Conservation (phyloP, 495 filamentous ascomycete genomes). For the Trichocladium antarcticum region DNA sequence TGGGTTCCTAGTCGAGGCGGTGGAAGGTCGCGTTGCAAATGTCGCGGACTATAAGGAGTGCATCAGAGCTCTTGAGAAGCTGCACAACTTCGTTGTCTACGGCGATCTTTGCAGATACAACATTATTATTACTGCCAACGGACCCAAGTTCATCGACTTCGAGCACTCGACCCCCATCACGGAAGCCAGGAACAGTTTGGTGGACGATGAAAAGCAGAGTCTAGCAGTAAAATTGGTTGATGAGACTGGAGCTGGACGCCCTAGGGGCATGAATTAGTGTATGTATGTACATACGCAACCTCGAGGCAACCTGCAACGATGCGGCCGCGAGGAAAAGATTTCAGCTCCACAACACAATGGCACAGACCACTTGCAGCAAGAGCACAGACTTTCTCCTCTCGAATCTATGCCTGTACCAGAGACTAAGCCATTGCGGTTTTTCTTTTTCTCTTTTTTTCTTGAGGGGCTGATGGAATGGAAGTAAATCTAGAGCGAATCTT, state of each 20-base stretch:
- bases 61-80: neutral
- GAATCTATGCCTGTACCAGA: too few relatives aligned
- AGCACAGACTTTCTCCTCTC: too few relatives aligned
- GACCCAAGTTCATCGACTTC: neutral
- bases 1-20: neutral
- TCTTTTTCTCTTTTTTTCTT: too few relatives aligned
- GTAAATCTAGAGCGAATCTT: too few relatives aligned
- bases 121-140: neutral
- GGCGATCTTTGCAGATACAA: neutral
- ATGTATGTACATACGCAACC: too few relatives aligned
- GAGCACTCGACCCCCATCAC: neutral
- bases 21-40: neutral
- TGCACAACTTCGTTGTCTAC: neutral
- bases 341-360: too few relatives aligned
- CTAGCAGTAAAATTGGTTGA: neutral
- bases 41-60: neutral
- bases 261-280: constrained; percentile 5
- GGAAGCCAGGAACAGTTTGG: neutral
- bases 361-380: too few relatives aligned
- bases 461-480: too few relatives aligned
- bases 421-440: too few relatives aligned
- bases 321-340: too few relatives aligned
- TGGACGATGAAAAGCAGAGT: neutral
- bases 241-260: neutral
- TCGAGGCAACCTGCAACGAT: too few relatives aligned